Percentiles rank a stretch among this genome's conserved stretches.
Conservation (phyloP, 352 stramenopile species). For the Blastocystis sp. region DNA sequence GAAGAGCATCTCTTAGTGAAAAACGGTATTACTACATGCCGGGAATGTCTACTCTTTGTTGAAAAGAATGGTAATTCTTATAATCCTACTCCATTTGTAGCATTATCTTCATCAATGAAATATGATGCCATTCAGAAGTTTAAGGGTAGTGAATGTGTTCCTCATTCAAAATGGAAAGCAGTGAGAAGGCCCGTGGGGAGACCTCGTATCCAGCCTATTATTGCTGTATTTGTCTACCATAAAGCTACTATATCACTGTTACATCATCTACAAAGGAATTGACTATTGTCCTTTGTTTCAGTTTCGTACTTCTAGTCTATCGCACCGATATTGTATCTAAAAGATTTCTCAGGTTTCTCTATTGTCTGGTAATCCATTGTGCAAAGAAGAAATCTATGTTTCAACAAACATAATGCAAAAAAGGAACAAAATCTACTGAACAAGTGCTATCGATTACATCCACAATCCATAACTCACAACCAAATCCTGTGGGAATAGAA, state of each 20-base stretch:
- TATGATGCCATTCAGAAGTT: not conserved
- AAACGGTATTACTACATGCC: not conserved
- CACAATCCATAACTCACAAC: not conserved
- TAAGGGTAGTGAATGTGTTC: not conserved
- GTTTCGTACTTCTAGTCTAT: too few species aligned
- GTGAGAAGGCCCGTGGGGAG: not conserved
- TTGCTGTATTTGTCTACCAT: not conserved
- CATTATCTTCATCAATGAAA: not conserved
- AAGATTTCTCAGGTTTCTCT: not conserved
- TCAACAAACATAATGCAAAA: not conserved
- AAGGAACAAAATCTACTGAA: conserved; percentile 18
- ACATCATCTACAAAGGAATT: not conserved
- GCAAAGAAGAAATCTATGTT: not conserved
- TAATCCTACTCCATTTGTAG: not conserved
- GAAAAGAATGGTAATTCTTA: not conserved
- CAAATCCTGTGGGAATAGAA: conserved; percentile 57
- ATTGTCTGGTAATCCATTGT: not conserved
- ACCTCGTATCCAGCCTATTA: not conserved
- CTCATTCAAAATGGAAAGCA: not conserved
- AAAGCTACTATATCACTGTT: not conserved
- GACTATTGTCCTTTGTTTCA: too few species aligned
- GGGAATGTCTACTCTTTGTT: not conserved
- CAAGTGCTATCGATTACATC: not conserved
- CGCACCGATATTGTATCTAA: too few species aligned
- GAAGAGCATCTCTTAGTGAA: not conserved